Conservation (phyloP, 192 early-diverging fungal species). For the Coemansia sp. region DNA sequence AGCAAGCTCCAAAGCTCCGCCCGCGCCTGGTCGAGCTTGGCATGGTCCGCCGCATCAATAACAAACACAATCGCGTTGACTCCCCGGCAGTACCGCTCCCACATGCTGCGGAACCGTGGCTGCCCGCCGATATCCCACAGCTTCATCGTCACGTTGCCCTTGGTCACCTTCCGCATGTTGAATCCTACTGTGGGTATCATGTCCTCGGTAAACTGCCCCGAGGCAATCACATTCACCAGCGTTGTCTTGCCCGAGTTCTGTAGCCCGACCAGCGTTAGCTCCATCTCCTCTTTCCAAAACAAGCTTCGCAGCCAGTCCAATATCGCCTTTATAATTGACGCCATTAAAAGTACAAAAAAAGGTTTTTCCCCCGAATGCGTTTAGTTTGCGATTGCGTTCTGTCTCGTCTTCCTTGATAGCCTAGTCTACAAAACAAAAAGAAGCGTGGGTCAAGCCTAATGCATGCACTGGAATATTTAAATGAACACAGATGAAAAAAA, state of each 20-base stretch:
- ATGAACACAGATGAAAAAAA: conserved; percentile 6
- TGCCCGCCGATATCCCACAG: conserved; percentile 99
- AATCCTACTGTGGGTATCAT: conserved; percentile 98
- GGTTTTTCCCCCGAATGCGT: background rate
- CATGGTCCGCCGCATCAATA: conserved; percentile 92
- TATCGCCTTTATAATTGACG: conserved; percentile 49
- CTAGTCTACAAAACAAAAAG: too few relatives aligned
- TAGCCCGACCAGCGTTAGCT: conserved; percentile 82
- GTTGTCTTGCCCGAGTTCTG: conserved; percentile 89
- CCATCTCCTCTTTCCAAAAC: conserved; percentile 89
- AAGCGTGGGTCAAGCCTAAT: background rate
- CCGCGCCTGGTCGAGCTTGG: conserved; percentile 86
- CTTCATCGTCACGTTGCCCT: conserved; percentile 96
- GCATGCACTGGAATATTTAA: conserved; percentile 4
- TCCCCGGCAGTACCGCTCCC: conserved; percentile 83
- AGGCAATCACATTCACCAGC: conserved; percentile 82
- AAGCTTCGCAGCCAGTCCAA: conserved; percentile 71
- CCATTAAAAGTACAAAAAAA: conserved; percentile 24
- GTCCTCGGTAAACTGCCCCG: conserved; percentile 79
- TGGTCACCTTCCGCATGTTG: conserved; percentile 95
- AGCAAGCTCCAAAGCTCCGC: conserved; percentile 88
- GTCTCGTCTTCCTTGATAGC: too few relatives aligned
- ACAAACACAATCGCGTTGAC: conserved; percentile 99
- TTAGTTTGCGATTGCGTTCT: too few relatives aligned
- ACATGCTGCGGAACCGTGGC: conserved; percentile 96